Percentiles rank a stretch among this genome's conserved stretches.
Conservation (phyloP, 73 alveolate genomes). For the Paramecium octaurelia region DNA sequence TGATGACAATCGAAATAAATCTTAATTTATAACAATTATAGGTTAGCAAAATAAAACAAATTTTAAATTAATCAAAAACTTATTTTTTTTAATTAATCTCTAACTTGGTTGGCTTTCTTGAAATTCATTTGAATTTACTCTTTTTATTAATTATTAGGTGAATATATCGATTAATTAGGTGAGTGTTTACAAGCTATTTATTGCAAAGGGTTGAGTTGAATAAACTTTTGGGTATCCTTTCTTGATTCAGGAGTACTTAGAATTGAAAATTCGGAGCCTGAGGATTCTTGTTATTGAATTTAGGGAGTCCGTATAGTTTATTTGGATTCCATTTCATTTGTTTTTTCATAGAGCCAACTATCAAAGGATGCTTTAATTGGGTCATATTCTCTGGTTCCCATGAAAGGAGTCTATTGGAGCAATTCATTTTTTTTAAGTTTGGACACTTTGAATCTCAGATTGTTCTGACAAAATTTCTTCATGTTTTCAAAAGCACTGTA, state of each 20-base stretch:
- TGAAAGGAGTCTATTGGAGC: neutral
- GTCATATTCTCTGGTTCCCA: neutral
- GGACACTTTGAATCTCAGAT: neutral
- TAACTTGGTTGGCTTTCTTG: conserved; percentile 8
- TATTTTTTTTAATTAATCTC: conserved; percentile 14
- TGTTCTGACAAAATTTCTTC: neutral
- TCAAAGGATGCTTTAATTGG: neutral
- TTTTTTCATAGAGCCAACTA: neutral
- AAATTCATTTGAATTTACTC: neutral
- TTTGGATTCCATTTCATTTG: neutral
- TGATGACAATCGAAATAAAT: neutral
- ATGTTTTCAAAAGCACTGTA: conserved; percentile 51
- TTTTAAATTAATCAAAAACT: neutral
- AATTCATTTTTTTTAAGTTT: neutral
- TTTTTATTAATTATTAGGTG: neutral
- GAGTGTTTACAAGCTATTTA: neutral
- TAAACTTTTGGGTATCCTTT: neutral
- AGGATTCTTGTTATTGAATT: neutral
- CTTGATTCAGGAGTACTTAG: conserved; percentile 1
- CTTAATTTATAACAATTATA: neutral
- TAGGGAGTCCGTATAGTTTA: neutral
- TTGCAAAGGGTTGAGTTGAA: neutral
- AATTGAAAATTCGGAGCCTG: neutral
- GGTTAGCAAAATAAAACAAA: neutral
- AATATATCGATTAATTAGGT: neutral